Conservation (phyloP, 73 alveolate genomes). For the Paramecium primaurelia region DNA sequence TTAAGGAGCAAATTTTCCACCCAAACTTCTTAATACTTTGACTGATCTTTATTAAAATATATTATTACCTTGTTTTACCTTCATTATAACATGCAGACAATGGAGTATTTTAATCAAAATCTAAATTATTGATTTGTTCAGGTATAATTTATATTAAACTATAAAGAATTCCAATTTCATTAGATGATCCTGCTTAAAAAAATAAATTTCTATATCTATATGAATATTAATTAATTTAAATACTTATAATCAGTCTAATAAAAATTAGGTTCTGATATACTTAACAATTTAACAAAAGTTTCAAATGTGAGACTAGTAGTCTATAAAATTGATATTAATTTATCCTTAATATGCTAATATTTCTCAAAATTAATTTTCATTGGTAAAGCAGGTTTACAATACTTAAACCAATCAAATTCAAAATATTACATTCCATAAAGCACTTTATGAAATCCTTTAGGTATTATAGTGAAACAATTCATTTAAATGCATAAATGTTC, state of each 20-base stretch:
- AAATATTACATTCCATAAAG: constrained; percentile 71
- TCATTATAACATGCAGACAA: constrained; percentile 56
- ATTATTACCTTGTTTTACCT: constrained; percentile 60
- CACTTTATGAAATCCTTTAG: constrained; percentile 72
- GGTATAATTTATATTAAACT: not conserved
- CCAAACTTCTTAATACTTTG: constrained; percentile 63
- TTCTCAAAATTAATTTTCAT: constrained; percentile 62
- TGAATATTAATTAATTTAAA: constrained; percentile 17
- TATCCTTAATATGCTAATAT: constrained; percentile 61
- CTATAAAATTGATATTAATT: constrained; percentile 29
- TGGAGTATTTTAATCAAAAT: constrained; percentile 33
- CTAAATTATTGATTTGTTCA: not conserved
- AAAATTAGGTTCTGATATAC: constrained; percentile 54
- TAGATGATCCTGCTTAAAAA: constrained; percentile 49
- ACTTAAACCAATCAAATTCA: constrained; percentile 89
- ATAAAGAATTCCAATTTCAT: not conserved
- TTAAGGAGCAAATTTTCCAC: constrained; percentile 71
- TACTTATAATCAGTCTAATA: constrained; percentile 60
- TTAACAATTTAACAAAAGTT: constrained; percentile 45
- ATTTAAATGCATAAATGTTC: constrained; percentile 66
- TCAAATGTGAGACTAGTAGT: not conserved
- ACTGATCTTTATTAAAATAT: constrained; percentile 59
- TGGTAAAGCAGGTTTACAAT: constrained; percentile 78
- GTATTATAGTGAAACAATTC: constrained; percentile 74
- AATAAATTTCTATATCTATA: constrained; percentile 63